phyloP scores from a whole-genome alignment of 352 stramenopile species.

The Phytophthora litchii region DNA sequence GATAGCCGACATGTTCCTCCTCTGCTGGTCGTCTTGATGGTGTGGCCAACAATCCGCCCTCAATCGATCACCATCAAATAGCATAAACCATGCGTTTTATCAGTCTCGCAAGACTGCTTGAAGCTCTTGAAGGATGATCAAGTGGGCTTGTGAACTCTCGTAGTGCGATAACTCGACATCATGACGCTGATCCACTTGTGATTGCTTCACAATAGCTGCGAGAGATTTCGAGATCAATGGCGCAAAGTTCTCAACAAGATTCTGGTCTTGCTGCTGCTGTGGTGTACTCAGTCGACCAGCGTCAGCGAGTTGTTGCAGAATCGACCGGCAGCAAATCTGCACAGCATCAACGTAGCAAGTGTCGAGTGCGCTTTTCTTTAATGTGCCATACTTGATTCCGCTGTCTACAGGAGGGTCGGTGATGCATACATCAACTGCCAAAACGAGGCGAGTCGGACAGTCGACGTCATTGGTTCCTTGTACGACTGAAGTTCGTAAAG shows the following conservation, averaged over 20 bases:
- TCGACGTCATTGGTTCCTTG: slow-evolving; percentile 7
- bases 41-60: slow-evolving; percentile 45
- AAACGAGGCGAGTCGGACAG: slow-evolving; percentile 37
- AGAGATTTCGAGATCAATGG: slow-evolving; percentile 65
- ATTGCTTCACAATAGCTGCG: slow-evolving; percentile 40
- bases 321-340: slow-evolving; percentile 43
- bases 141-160: slow-evolving; percentile 11
- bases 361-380: slow-evolving; percentile 67
- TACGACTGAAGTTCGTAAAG: slow-evolving; percentile 25
- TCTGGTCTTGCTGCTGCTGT: slow-evolving; percentile 55
- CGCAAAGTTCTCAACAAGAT: slow-evolving; percentile 53
- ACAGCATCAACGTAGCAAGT: slow-evolving; percentile 44
- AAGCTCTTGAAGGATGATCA: slow-evolving; percentile 37
- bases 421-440: slow-evolving; percentile 64
- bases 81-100: slow-evolving; percentile 33
- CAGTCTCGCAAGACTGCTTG: slow-evolving; percentile 30
- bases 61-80: neutral
- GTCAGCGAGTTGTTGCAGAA: slow-evolving; percentile 58
- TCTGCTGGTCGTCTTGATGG: slow-evolving; percentile 27
- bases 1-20: slow-evolving; percentile 80
- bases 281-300: slow-evolving; percentile 52
- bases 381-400: slow-evolving; percentile 51
- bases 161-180: neutral
- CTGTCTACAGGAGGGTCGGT: neutral
- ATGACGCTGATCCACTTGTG: slow-evolving; percentile 6